Base-by-base conservation (phyloP, 73 alveolate genomes). In the Symbiodinium natans region DNA sequence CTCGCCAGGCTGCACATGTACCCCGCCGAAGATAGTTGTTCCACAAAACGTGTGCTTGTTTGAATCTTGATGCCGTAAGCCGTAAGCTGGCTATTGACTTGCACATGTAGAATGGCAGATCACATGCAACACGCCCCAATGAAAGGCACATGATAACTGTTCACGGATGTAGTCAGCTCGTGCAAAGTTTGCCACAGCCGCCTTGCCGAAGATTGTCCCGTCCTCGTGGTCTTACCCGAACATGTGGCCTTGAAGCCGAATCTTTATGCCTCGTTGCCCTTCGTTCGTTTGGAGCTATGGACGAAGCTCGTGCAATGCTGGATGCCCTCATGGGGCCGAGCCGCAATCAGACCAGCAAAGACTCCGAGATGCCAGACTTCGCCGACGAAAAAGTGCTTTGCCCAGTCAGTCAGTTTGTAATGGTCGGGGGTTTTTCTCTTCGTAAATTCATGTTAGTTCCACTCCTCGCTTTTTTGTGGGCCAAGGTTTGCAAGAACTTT, bases 301-400 rank as follows among this genome's bases (percentile, higher is more conserved):
- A 82, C 5, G 89, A 38, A 29, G 59, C 89, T 25, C 54, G 89
- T 11, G 89, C 89, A 10, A 40, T 82, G 89, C 63, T 82, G 68
- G 89, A 82, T 82, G 89, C 89, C 89, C 89, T 82, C 38, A 82
- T 82, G 89, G 89, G 89, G 27, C 89, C 89, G 6, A 82, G 59
- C 89, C 89, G 89, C 33, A 82, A 82, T 29, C 48, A 27, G 34
- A 40, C 38, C 89, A 40, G 27, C 54, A 77, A 33, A n/a, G 89
- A 38, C 68, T 38, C 89, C 25, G 89, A 41, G 34, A 29, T 19
- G 38, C 89, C 89, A 17, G 89, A 82, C 59, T 82, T 38, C 19
- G 89, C 52, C 0, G 89, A 82, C 36, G 59, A 82, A 15, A 82
- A 38, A 41, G 84, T 33, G 82, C 36, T 9, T 7, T 23, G 71